Conservation (phyloP, 257 asterid genomes). For the Avicennia marina region DNA sequence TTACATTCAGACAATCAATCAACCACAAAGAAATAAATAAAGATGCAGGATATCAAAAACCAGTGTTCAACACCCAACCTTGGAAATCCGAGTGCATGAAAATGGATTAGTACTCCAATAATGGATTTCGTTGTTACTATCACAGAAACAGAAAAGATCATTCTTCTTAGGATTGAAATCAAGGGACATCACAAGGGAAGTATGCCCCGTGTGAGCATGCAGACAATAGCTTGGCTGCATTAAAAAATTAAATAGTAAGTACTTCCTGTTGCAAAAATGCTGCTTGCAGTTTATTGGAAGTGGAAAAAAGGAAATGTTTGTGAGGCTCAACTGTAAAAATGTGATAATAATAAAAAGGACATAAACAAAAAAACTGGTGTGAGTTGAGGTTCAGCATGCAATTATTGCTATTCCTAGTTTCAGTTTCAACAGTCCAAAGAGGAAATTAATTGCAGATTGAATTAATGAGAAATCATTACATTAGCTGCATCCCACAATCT, state of each 20-base stretch:
- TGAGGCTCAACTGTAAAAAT: neutral
- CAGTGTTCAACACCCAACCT: slow-evolving; percentile 36
- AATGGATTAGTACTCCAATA: slow-evolving; percentile 73
- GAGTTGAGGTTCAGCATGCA: too few species aligned
- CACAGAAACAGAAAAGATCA: slow-evolving; percentile 91
- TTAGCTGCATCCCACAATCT: slow-evolving; percentile 97
- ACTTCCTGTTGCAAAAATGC: neutral
- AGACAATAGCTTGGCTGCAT: slow-evolving; percentile 89
- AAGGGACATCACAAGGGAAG: slow-evolving; percentile 78
- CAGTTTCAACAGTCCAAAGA: too few species aligned
- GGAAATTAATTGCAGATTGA: neutral
- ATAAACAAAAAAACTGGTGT: too few species aligned
- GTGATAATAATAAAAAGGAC: too few species aligned
- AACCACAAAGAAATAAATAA: neutral
- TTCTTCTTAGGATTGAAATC: slow-evolving; percentile 95
- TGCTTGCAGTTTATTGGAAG: neutral
- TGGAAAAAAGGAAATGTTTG: neutral
- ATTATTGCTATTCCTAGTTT: too few species aligned
- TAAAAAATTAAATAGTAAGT: slow-evolving; percentile 19
- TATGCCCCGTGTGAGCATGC: slow-evolving; percentile 71
- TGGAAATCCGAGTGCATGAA: slow-evolving; percentile 62
- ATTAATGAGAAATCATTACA: slow-evolving; percentile 40
- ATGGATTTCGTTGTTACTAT: slow-evolving; percentile 67
- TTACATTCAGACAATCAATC: neutral
- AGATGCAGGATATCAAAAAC: slow-evolving; percentile 4